Evolutionary conservation across 768 basidiomycete species (phyloP).

Genomic region (Serendipita sp.): DNA sequence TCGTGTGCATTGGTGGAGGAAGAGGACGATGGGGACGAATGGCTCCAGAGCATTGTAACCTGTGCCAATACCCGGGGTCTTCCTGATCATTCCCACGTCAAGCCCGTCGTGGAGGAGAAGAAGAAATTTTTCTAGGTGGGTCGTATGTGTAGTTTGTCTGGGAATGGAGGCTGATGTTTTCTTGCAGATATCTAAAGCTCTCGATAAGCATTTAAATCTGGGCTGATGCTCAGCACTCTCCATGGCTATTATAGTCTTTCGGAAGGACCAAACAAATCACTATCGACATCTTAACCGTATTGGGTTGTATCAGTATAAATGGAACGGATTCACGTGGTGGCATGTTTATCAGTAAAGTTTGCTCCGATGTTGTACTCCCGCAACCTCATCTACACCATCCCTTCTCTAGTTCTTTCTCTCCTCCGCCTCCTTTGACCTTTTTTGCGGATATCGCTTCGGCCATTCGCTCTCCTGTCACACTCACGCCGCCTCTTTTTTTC

Average conservation of each 20-base stretch:
- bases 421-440: neutral
- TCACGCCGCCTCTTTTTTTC: no score
- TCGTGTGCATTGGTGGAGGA: conserved; percentile 42
- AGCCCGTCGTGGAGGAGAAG: conserved; percentile 60
- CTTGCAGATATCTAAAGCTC: neutral
- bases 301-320: no score
- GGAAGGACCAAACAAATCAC: no score
- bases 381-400: neutral
- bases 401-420: neutral
- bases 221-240: no score
- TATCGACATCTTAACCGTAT: no score
- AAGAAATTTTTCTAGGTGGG: conserved; percentile 48
- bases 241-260: no score
- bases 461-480: neutral
- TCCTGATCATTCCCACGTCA: conserved; percentile 53
- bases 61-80: conserved; percentile 38
- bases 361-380: neutral
- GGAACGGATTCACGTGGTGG: neutral
- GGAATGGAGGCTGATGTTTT: neutral
- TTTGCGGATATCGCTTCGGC: neutral
- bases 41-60: conserved; percentile 59
- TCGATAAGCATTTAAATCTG: neutral
- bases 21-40: conserved; percentile 72
- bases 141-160: neutral
- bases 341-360: neutral